A percentile compares a stretch with the other conserved stretches of the same genome.
Evolutionary conservation across 1,284 basidiomycete genomes (phyloP).

Genomic region (Lentinula novae-zelandiae): DNA sequence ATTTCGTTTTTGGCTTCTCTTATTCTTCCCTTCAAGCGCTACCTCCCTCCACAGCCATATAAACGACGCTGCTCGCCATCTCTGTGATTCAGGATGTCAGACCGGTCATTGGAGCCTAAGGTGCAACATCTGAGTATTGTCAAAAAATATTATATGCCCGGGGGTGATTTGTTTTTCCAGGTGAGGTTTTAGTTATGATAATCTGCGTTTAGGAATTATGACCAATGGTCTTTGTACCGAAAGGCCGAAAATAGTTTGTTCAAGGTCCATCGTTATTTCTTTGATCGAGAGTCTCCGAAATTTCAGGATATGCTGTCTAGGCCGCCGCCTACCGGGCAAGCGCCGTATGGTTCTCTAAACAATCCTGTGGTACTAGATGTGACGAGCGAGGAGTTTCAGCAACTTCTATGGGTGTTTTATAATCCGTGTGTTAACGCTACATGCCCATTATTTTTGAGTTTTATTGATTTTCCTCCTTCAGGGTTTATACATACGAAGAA

Average conservation of each 20-base stretch:
- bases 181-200: constrained; percentile 25
- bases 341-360: constrained; percentile 34
- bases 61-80: neutral
- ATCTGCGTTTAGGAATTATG: constrained; percentile 21
- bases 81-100: neutral
- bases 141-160: constrained; percentile 9
- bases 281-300: constrained; percentile 50
- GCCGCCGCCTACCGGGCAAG: constrained; percentile 30
- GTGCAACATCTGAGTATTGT: neutral
- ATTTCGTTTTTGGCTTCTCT: neutral
- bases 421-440: constrained; percentile 46
- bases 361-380: constrained; percentile 37
- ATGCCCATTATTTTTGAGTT: neutral
- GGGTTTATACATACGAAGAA: constrained; percentile 49
- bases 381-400: constrained; percentile 44
- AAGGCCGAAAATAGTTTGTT: constrained; percentile 47
- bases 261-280: constrained; percentile 52
- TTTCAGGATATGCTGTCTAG: constrained; percentile 42
- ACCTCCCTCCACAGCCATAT: neutral
- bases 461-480: neutral
- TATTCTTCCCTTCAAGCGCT: neutral
- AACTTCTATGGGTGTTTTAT: constrained; percentile 61
- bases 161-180: constrained; percentile 8
- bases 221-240: constrained; percentile 15
- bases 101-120: neutral